Evolutionary conservation across 441 rosid species (phyloP), one percentile per base, ranked within the genome.

Genomic region (Omphalea diandra): DNA sequence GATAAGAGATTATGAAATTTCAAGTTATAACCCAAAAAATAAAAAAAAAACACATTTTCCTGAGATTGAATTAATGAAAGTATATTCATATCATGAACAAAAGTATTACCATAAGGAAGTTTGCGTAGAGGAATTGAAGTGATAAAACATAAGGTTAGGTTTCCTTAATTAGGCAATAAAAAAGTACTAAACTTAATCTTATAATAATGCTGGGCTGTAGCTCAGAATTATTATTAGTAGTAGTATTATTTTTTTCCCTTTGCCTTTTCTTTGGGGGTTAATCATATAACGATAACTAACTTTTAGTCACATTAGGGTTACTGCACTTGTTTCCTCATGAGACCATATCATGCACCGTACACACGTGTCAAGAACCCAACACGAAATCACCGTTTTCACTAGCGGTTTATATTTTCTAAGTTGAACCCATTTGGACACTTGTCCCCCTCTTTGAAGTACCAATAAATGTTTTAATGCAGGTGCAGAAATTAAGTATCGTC

Each of bases 381-480:
- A 36, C 2, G 4, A 18, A 20, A 58, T 43, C 65, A 47, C n/a
- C 49, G 12, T 4, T 47, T 49, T 52, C 3, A 43, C 74, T 61
- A 46, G 1, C 3, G 70, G 66, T 53, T 65, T 49, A 41, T 41
- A 38, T 43, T 8, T 31, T 29, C 29, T n/a, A 58, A 26, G 59
- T 15, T 68, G 26, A 9, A 49, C 77, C 72, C 61, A 40, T 24
- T 18, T 70, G 33, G 75, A 69, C 75, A 46, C 57, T 49, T 61
- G 71, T 65, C 65, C 50, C 60, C 65, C 50, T 41, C 27, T 26
- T 18, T 11, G 18, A 36, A 46, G 7, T 36, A 4, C 10, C 15
- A 35, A 7, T 18, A 7, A 27, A 31, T 11, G 11, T 7, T 4
- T n/a, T 3, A 18, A 14, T 40, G 66, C 65, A 12, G 7, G 46